phyloP scores from a whole-genome alignment of 805 yeast genomes.

The Kodamaea laetipori region DNA sequence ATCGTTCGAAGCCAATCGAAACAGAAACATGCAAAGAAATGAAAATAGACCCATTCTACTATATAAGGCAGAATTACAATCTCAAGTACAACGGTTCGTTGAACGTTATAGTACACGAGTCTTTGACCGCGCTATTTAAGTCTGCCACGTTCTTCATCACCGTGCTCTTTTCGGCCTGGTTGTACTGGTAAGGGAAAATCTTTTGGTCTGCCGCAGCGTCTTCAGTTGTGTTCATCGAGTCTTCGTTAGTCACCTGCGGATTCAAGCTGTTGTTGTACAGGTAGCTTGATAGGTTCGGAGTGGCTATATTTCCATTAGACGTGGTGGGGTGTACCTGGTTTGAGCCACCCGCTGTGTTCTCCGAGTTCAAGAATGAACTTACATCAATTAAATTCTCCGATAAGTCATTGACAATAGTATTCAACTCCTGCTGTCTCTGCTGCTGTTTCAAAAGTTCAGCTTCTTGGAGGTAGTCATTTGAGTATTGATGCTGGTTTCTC shows the following conservation, averaged over 20 bases:
- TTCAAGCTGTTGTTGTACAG: conserved; percentile 9
- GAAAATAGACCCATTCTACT: not conserved
- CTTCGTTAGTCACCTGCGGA: conserved; percentile 12
- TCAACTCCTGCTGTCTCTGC: conserved; percentile 49
- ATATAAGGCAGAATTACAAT: conserved; percentile 9
- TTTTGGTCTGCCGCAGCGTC: conserved; percentile 10
- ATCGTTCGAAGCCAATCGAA: not conserved
- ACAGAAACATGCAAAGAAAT: conserved; percentile 1
- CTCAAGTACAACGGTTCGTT: conserved; percentile 18
- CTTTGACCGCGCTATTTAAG: conserved; percentile 14
- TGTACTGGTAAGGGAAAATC: conserved; percentile 16
- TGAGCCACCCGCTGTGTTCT: conserved; percentile 8
- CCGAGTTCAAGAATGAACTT: conserved; percentile 17
- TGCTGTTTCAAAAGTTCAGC: conserved; percentile 41
- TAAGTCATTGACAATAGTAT: conserved; percentile 46
- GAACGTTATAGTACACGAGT: conserved; percentile 15
- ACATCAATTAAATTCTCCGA: conserved; percentile 21
- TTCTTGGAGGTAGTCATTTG: conserved; percentile 39
- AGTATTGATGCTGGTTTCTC: conserved; percentile 26
- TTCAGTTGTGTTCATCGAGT: conserved; percentile 3
- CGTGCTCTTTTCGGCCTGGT: conserved; percentile 12
- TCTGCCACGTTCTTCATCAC: conserved; percentile 12
- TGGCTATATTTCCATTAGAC: conserved; percentile 2
- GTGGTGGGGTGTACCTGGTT: conserved; percentile 2
- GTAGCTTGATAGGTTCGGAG: conserved; percentile 5